phyloP scores from a whole-genome alignment of 345 rosid genomes.

The Cardiospermum halicacabum region DNA sequence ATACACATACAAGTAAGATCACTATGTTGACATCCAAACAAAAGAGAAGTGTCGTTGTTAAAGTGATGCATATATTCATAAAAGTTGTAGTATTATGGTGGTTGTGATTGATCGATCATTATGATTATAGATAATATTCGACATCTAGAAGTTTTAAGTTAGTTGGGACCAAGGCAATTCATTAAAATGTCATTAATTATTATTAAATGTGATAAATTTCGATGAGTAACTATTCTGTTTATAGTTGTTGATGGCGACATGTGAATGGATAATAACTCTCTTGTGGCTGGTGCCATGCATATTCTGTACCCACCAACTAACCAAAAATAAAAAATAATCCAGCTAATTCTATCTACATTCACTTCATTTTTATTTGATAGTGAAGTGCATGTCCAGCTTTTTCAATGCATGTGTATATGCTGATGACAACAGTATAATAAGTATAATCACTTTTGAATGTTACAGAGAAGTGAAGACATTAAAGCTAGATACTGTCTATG shows the following conservation, averaged over 20 bases:
- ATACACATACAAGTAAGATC: too few species aligned
- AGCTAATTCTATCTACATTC: background rate
- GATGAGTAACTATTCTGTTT: background rate
- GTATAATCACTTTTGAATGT: background rate
- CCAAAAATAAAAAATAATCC: background rate
- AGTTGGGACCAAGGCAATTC: background rate
- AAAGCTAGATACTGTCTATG: background rate
- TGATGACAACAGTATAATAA: background rate
- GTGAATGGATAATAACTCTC: background rate
- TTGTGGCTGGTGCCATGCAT: background rate
- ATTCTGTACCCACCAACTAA: background rate
- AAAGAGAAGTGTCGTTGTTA: background rate
- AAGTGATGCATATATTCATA: background rate
- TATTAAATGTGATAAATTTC: background rate
- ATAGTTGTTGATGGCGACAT: conserved; percentile 4
- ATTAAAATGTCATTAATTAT: conserved; percentile 9
- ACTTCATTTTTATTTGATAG: background rate
- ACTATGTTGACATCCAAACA: too few species aligned
- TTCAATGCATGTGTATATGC: background rate
- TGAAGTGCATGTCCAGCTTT: background rate
- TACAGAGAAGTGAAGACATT: too few species aligned
- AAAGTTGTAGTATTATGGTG: too few species aligned
- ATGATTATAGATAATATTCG: background rate
- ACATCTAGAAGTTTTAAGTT: background rate
- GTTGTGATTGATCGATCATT: background rate